Evolutionary conservation across 352 stramenopile genomes (phyloP).

Genomic region (Phytophthora cactorum): DNA sequence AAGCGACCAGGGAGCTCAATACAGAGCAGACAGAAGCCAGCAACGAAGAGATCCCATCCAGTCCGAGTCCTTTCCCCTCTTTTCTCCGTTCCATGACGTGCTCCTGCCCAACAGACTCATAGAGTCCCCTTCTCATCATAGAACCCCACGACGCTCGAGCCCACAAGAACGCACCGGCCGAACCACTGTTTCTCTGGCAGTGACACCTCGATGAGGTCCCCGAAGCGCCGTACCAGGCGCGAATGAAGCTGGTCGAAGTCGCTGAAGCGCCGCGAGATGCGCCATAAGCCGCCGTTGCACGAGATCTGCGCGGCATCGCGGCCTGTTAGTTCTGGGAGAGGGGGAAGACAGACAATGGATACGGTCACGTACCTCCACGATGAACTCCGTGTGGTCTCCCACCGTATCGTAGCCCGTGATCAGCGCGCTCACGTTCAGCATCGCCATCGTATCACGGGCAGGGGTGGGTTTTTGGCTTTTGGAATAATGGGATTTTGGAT

Average conservation of each 20-base stretch:
- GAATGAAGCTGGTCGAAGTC: constrained; percentile 90
- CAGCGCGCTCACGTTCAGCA: constrained; percentile 81
- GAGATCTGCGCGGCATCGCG: constrained; percentile 58
- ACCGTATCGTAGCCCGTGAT: constrained; percentile 86
- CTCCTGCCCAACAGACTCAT: constrained; percentile 6
- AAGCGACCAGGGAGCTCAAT: constrained; percentile 37
- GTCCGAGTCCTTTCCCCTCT: neutral
- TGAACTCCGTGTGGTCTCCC: constrained; percentile 87
- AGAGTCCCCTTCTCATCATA: constrained; percentile 47
- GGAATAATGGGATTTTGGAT: neutral
- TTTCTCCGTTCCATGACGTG: constrained; percentile 13
- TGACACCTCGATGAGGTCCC: constrained; percentile 68
- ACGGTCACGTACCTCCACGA: constrained; percentile 59
- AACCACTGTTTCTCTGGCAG: constrained; percentile 91
- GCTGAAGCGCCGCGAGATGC: constrained; percentile 85
- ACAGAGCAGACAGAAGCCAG: constrained; percentile 8
- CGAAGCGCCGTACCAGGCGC: constrained; percentile 73
- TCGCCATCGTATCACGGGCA: constrained; percentile 38
- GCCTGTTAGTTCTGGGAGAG: neutral
- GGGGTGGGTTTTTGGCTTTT: neutral
- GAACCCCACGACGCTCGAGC: constrained; percentile 21
- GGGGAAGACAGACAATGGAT: neutral
- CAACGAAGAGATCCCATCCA: neutral
- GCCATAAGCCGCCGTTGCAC: constrained; percentile 83
- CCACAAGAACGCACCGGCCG: constrained; percentile 55